Evolutionary conservation across 768 basidiomycete species (phyloP), one percentile per base, ranked within the genome.

Genomic region (Rhizopogon vinicolor): DNA sequence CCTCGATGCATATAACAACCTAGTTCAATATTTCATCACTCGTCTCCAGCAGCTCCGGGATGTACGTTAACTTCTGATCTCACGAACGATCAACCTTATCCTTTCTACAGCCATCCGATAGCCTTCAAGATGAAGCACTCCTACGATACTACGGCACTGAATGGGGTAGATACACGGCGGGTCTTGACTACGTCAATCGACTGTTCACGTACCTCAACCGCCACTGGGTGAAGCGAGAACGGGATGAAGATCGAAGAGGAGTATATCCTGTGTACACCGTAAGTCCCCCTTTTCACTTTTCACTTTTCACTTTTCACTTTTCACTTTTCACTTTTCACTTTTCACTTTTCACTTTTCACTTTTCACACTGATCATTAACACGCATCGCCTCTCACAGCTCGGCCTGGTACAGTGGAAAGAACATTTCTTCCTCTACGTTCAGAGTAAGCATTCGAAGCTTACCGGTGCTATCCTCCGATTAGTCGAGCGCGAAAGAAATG

Each of bases 201-300:
- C 75, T 99, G 37, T 98, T 98, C 77, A 95, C 93, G 2, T 98
- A 98, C 74, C 81, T 99, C 55, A 98, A 99, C 73, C 91, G 96
- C 19, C 94, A 98, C 73, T 99, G 97, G 97, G 96, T 99, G 43
- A 96, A 95, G 75, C 82, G 96, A 52, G 97, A 99, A 69, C 85
- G 95, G 65, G 96, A 98, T 63, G 96, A 98, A 70, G 97, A 97
- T 14, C 79, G 95, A 64, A 95, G 91, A 72, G 89, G 87, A 42
- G 90, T 98, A 22, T 98, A 98, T 74, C 86, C 86, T 1, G 92
- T 99, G 18, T 98, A 98, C 68, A 99, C 96, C 28, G 95, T 96
- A 61, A 65, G 87, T 74, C 51, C 35, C 28, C 37, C 4, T 40
- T 51, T 43, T 8, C n/a, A 42, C 25, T 22, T n/a, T n/a, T n/a